Base-by-base conservation (phyloP, 2,329 filamentous ascomycete genomes). In the Colletotrichum australisinense region DNA sequence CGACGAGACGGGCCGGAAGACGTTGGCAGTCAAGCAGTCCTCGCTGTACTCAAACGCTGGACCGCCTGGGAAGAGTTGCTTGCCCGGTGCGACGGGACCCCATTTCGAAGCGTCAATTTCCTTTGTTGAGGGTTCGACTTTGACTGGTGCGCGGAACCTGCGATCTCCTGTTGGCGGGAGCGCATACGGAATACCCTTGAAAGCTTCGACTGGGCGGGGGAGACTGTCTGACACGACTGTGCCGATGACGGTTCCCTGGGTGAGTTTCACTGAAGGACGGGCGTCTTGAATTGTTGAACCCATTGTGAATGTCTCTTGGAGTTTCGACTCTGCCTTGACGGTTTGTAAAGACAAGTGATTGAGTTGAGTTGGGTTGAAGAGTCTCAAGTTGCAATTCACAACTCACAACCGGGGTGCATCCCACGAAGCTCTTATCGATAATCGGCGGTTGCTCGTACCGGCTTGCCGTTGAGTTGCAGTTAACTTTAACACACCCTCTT, bases 11-110 rank as follows among this genome's bases (percentile, higher is more conserved):
- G 85, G 85, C 11, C 86, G 83, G 76, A 84, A 88, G n/a, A 91
- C 80, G 77, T 90, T 90, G 12, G 86, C 78, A 68, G 86, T 88
- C 35, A 91, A 81, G 69, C 88, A 90, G 79, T 89, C 84, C 79
- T 91, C 89, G 63, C 85, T 79, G 69, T 73, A 73, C 14, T 73
- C 71, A 35, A 70, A 73, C 7, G 80, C 78, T 26, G 78, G 78
- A 63, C 80, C 74, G 32, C 76, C 78, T 35, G 71, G 56, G 60
- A 73, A 73, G 30, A 69, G 71, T 57, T 80, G 78, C 11, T 80
- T 76, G 28, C 75, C 76, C 3, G 83, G 84, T 58, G 85, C 87
- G 63, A 83, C 77, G 35, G 79, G 76, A 0, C 86, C 86, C 56
- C 82, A 83, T 22, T 69, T 73, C 14, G 80, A 77, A 4, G 86